Evolutionary conservation across 2,329 filamentous ascomycete genomes (phyloP).

Genomic region (Pestalotiopsis sp.): DNA sequence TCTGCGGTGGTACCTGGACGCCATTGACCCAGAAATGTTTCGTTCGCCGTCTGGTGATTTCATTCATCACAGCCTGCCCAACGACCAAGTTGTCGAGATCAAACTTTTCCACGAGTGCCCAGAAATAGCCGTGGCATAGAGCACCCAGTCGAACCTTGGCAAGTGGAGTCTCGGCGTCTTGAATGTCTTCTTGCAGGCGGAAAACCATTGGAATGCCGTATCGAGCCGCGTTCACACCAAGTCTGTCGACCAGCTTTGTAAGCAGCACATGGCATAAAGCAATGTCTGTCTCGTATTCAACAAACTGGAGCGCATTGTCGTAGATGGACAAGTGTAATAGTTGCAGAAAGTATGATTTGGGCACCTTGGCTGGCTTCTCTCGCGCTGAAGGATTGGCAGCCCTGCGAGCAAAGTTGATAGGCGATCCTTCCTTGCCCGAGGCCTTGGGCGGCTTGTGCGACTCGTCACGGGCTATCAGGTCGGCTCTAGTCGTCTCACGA

Average conservation of each 20-base stretch:
- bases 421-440: slow-evolving; percentile 42
- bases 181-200: slow-evolving; percentile 82
- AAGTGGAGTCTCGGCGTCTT: slow-evolving; percentile 63
- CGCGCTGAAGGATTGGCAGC: slow-evolving; percentile 66
- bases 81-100: slow-evolving; percentile 71
- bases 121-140: slow-evolving; percentile 88
- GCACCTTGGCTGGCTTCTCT: slow-evolving; percentile 56
- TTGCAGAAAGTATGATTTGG: slow-evolving; percentile 74
- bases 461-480: slow-evolving; percentile 65
- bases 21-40: slow-evolving; percentile 80
- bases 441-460: slow-evolving; percentile 45
- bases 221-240: slow-evolving; percentile 81
- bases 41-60: slow-evolving; percentile 74
- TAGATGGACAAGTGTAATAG: slow-evolving; percentile 87
- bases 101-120: slow-evolving; percentile 76
- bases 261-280: slow-evolving; percentile 78
- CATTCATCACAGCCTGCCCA: slow-evolving; percentile 72
- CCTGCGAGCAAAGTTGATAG: slow-evolving; percentile 55
- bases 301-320: slow-evolving; percentile 77
- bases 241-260: slow-evolving; percentile 69
- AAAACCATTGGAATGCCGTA: slow-evolving; percentile 88
- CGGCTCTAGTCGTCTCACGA: slow-evolving; percentile 71
- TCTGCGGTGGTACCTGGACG: slow-evolving; percentile 70
- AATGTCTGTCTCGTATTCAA: slow-evolving; percentile 74
- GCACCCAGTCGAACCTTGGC: slow-evolving; percentile 81